phyloP scores from a whole-genome alignment of 2,329 filamentous ascomycete genomes.

The Dactylellina parvicollis region DNA sequence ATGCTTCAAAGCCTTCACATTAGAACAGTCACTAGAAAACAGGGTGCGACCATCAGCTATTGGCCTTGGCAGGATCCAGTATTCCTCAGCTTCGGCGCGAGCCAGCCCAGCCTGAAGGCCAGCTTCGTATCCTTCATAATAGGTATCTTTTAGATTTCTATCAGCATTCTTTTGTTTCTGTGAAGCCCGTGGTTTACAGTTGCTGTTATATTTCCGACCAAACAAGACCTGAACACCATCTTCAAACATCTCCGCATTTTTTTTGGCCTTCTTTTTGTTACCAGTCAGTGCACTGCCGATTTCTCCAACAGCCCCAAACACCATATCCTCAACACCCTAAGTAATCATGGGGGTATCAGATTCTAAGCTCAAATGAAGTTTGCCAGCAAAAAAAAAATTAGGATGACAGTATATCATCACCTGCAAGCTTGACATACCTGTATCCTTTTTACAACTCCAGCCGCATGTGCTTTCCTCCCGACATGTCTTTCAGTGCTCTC shows the following conservation, averaged over 20 bases:
- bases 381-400: too few species aligned
- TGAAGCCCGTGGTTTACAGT: background rate
- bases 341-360: background rate
- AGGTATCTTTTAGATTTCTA: constrained; percentile 2
- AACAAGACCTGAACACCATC: background rate
- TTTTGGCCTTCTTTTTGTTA: constrained; percentile 5
- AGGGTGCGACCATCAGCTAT: background rate
- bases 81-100: constrained; percentile 12
- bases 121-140: constrained; percentile 18
- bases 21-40: background rate
- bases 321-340: constrained; percentile 13
- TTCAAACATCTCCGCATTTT: constrained; percentile 15
- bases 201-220: background rate
- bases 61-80: constrained; percentile 9
- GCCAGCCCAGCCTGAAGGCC: constrained; percentile 13
- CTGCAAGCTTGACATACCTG: constrained; percentile 3
- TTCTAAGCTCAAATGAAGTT: too few species aligned
- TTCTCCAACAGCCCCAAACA: constrained; percentile 12
- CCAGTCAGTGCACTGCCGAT: background rate
- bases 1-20: constrained; percentile 28
- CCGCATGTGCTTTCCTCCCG: background rate
- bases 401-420: too few species aligned
- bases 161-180: background rate
- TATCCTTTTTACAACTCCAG: background rate
- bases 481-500: too few species aligned